Conservation (phyloP, 2,329 filamentous ascomycete species). For the Ophiostoma ulmi region DNA sequence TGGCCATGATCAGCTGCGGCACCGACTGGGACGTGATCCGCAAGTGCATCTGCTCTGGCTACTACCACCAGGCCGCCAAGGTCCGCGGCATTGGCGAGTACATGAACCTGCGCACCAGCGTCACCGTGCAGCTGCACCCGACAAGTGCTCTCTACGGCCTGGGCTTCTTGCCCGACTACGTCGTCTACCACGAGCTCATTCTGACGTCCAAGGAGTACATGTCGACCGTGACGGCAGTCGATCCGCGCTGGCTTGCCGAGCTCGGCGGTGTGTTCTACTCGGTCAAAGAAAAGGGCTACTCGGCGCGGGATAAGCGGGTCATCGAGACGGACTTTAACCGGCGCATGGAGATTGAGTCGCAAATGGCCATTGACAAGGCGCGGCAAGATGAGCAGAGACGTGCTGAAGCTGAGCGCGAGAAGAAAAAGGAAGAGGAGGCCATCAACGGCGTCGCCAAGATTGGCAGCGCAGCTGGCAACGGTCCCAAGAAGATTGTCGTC, state of each 20-base stretch:
- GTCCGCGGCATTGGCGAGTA: slow-evolving; percentile 97
- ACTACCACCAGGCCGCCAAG: slow-evolving; percentile 95
- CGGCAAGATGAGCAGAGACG: slow-evolving; percentile 54
- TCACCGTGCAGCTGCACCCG: slow-evolving; percentile 89
- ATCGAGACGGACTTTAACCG: slow-evolving; percentile 89
- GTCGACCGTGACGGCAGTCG: slow-evolving; percentile 91
- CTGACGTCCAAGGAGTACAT: slow-evolving; percentile 97
- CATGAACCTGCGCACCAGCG: slow-evolving; percentile 89
- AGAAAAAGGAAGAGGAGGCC: slow-evolving; percentile 42
- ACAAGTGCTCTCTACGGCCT: slow-evolving; percentile 89
- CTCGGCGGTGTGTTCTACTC: slow-evolving; percentile 96
- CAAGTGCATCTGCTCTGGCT: slow-evolving; percentile 94
- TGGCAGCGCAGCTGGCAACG: slow-evolving; percentile 27
- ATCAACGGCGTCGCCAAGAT: slow-evolving; percentile 37
- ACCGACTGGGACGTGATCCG: slow-evolving; percentile 96
- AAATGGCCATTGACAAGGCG: slow-evolving; percentile 83
- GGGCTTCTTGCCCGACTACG: slow-evolving; percentile 91
- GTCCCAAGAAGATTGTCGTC: slow-evolving; percentile 54
- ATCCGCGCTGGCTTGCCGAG: slow-evolving; percentile 95
- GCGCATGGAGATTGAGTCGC: slow-evolving; percentile 85
- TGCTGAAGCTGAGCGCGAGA: slow-evolving; percentile 43
- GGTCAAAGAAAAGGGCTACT: slow-evolving; percentile 96
- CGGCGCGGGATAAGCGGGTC: slow-evolving; percentile 74
- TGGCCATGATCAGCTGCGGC: slow-evolving; percentile 80
- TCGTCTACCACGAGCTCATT: slow-evolving; percentile 96